Evolutionary conservation across 257 asterid genomes (phyloP), one percentile per base, ranked within the genome.

Genomic region (Linderniella brevidens): DNA sequence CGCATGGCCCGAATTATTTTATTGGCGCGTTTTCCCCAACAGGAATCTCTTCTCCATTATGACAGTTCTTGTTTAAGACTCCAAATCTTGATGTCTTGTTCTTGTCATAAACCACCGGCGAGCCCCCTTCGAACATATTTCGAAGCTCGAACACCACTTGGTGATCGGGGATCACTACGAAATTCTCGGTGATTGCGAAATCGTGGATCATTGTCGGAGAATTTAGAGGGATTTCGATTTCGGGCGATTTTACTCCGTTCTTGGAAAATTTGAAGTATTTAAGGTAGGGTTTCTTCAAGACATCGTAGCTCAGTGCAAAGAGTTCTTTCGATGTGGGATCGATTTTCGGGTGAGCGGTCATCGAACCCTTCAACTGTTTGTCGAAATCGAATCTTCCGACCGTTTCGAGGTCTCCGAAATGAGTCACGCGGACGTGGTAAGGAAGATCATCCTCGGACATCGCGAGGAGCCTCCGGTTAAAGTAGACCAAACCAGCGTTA

Each of bases 391-490:
- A 82, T 25, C 97, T 66, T n/a, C 52, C 80, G 0, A 62, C 92
- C 0, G 93, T 82, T 60, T 72, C 19, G 11, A 86, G 53, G 58
- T 86, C 97, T 8, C 94, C 93, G 4, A 52, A 48, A 1, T 58
- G 50, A 0, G 90, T 75, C 35, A 86, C 62, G 3, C 76, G 58
- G 0, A 86, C 94, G 12, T 82, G 93, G 57, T 86, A 86, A 0
- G 97, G 93, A 53, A 86, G 57, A 57, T 86, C 94, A 47, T 86
- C 97, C 29, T 86, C 97, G 0, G 97, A 86, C 94, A 86, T 86
- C 3, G 97, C 94, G 1, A 86, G 57, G 4, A 86, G 52, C 0
- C 78, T 78, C 62, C 77, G 65, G 60, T 86, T 82, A 69, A 76
- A 81, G 49, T 75, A 82, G 17, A 79, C 94, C 9, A 86, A 46